Percentiles rank a stretch among this genome's conserved stretches.
Conservation (phyloP, 2,329 filamentous ascomycete species). For the Colletotrichum chrysophilum region DNA sequence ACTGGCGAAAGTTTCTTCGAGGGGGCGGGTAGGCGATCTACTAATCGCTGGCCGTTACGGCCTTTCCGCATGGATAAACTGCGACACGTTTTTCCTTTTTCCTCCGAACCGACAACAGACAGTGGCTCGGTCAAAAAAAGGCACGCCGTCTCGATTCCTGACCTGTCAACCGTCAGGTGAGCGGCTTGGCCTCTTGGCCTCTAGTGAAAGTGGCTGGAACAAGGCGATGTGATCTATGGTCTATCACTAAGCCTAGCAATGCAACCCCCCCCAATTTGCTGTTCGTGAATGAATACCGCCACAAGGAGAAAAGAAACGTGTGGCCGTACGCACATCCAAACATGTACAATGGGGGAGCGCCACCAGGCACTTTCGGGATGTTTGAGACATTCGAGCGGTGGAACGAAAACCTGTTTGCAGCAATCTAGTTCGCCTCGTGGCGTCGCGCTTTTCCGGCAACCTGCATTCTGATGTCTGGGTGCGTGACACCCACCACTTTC, state of each 20-base stretch:
- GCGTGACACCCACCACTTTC: background rate
- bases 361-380: background rate
- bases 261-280: background rate
- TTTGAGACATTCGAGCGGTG: constrained; percentile 11
- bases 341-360: background rate
- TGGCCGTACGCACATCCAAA: background rate
- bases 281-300: background rate
- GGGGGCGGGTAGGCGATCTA: constrained; percentile 7
- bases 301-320: background rate
- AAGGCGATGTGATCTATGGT: background rate
- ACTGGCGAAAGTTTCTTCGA: background rate
- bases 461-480: background rate
- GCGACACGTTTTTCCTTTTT: background rate
- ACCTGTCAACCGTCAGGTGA: background rate
- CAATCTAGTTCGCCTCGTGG: constrained; percentile 8
- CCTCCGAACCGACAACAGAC: background rate
- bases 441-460: constrained; percentile 2
- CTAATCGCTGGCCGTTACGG: background rate
- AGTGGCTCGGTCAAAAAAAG: background rate
- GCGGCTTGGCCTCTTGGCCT: background rate
- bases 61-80: background rate
- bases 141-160: background rate
- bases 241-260: background rate
- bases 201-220: background rate
- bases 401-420: constrained; percentile 14